phyloP scores from a whole-genome alignment of 768 basidiomycete genomes.

The Russula sp. region DNA sequence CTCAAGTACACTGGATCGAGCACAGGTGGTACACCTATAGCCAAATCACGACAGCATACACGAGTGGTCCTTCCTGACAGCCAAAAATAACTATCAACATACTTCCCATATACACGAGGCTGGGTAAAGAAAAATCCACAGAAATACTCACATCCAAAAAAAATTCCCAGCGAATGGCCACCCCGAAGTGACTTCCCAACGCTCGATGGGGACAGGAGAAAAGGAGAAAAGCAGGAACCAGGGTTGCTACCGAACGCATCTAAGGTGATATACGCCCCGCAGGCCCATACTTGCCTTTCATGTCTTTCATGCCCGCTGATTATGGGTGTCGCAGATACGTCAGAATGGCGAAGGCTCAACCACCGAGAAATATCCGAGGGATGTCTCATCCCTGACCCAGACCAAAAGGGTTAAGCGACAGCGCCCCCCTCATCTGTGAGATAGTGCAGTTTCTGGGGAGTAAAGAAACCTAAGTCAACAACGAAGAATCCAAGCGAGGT shows the following conservation, averaged over 20 bases:
- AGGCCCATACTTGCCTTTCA: not conserved
- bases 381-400: not conserved
- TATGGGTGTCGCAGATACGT: not conserved
- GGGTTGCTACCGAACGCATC: not conserved
- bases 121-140: not conserved
- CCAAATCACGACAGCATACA: conserved; percentile 11
- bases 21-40: conserved; percentile 11
- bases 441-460: not conserved
- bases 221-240: not conserved
- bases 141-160: not conserved
- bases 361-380: not conserved
- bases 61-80: not conserved
- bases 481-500: not conserved
- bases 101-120: not conserved
- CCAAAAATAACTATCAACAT: not conserved
- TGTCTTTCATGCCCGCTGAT: not conserved
- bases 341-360: not conserved
- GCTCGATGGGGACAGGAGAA: not conserved
- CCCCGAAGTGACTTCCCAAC: not conserved
- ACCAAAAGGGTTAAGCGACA: not conserved
- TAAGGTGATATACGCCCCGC: not conserved
- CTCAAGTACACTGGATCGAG: conserved; percentile 15
- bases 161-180: not conserved
- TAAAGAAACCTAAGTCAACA: not conserved
- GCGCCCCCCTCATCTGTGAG: not conserved